Percentiles rank a stretch among this genome's conserved stretches.
Conservation (phyloP, 176 grass and related monocot genomes). For the Avena insularis region DNA sequence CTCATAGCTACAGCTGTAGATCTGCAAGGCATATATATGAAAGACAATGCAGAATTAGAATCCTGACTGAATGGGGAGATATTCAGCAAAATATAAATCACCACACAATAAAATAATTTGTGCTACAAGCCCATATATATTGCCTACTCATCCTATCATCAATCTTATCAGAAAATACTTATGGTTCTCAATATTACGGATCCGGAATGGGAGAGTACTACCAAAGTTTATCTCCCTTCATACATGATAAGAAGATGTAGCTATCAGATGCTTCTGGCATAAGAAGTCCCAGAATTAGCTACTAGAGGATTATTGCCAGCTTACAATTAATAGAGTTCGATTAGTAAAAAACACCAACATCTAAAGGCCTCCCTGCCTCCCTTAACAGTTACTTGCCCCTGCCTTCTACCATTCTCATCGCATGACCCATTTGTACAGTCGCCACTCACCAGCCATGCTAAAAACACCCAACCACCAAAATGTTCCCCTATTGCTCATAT, state of each 20-base stretch:
- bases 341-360: background rate
- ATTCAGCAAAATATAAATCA: background rate
- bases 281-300: background rate
- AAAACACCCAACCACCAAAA: background rate
- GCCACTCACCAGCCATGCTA: background rate
- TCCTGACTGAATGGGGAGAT: background rate
- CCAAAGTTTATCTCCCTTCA: background rate
- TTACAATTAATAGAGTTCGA: background rate
- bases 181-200: background rate
- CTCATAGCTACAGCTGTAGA: constrained; percentile 76
- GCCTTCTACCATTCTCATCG: background rate
- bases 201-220: background rate
- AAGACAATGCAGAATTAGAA: constrained; percentile 12
- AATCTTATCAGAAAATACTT: background rate
- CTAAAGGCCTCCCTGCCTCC: background rate
- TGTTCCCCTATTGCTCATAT: background rate
- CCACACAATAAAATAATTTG: background rate
- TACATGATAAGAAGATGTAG: background rate
- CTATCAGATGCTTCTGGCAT: background rate
- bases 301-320: background rate
- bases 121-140: background rate
- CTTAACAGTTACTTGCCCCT: background rate
- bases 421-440: background rate
- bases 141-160: background rate
- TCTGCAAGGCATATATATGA: constrained; percentile 53